Evolutionary conservation across 1,139 yeast species (phyloP), one percentile per base, ranked within the genome.

Genomic region (Hyphopichia buzzinii): DNA sequence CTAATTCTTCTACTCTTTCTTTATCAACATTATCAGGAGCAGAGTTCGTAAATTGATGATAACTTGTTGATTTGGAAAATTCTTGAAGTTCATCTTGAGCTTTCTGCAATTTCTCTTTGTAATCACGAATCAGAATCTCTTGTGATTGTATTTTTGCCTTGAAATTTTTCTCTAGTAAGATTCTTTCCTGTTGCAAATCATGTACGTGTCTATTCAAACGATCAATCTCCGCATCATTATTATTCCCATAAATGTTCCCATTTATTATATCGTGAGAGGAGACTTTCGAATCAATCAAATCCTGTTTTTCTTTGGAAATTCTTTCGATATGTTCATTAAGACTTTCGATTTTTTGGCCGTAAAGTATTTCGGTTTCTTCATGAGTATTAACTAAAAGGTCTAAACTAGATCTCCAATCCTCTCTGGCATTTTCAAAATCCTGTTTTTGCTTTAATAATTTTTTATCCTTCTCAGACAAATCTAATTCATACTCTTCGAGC

Each of bases 381-480:
- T 70, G 73, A 5, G 71, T 62, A 26, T 55, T 53, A 15, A 65
- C 77, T 55, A 80, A 64, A 28, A 77, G 60, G 42, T 76, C 81
- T 38, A 80, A 67, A 26, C 79, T 79, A 33, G 70, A 75, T 36
- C 81, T 55, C 64, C 83, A 66, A 46, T 80, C 84, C 37, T 72
- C 74, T 29, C 83, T 59, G 30, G 81, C 83, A 13, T 57, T 53
- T 33, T 77, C 81, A 36, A 74, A 72, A 24, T 63, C 70, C n/a
- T 53, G 54, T 47, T 67, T 68, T 40, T 68, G 77, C 39, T 64
- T 70, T 12, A 50, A 44, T 36, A 77, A 55, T 42, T 67, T 69
- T 33, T 60, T 59, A 31, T 77, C 82, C 43, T 68, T 74, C 15
- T 68, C 69, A 0, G 52, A 49, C 30, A 74, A 42, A 33, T 65